Percentiles rank a stretch among this genome's conserved stretches.
phyloP scores from a whole-genome alignment of 2,329 filamentous ascomycete genomes.

The Colletotrichum trifolii region DNA sequence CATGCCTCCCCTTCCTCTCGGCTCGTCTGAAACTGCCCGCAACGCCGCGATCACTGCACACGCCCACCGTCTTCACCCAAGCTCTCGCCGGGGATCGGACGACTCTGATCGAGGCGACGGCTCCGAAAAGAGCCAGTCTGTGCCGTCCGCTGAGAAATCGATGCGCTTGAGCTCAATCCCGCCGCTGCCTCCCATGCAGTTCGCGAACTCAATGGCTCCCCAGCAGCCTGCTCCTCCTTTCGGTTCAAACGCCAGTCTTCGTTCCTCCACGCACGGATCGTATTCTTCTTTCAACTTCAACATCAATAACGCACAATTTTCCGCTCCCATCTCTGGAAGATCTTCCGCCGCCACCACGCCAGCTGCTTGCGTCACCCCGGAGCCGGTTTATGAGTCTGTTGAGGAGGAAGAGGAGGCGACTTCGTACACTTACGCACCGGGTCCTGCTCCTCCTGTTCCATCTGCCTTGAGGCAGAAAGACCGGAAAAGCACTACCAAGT shows the following conservation, averaged over 20 bases:
- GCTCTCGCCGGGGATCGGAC: slow-evolving; percentile 45
- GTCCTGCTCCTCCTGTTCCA: slow-evolving; percentile 5
- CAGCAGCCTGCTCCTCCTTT: slow-evolving; percentile 4
- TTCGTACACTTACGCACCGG: slow-evolving; percentile 20
- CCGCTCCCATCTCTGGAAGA: slow-evolving; percentile 31
- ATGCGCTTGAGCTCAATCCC: slow-evolving; percentile 45
- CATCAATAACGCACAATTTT: slow-evolving; percentile 20
- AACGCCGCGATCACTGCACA: slow-evolving; percentile 8
- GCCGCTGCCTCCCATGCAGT: slow-evolving; percentile 20
- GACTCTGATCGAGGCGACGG: slow-evolving; percentile 39
- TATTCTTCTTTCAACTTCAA: slow-evolving; percentile 37
- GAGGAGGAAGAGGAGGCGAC: slow-evolving; percentile 24
- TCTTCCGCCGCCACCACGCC: slow-evolving; percentile 36
- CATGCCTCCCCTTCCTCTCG: slow-evolving; percentile 19
- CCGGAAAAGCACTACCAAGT: slow-evolving; percentile 37
- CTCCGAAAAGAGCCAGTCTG: slow-evolving; percentile 22
- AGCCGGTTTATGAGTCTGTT: slow-evolving; percentile 30
- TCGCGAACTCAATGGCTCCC: neutral
- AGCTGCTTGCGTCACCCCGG: slow-evolving; percentile 30
- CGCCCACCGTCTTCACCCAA: slow-evolving; percentile 42
- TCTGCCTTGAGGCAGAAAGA: slow-evolving; percentile 38
- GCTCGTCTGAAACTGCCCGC: slow-evolving; percentile 1
- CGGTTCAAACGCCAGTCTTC: slow-evolving; percentile 34
- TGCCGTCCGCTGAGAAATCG: slow-evolving; percentile 33
- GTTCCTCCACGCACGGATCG: slow-evolving; percentile 25